These are phyloP conservation scores for Irineochytrium annulatum DNA, from an alignment of 192 early-diverging fungal species.

Conservation along the genomic window DNA sequence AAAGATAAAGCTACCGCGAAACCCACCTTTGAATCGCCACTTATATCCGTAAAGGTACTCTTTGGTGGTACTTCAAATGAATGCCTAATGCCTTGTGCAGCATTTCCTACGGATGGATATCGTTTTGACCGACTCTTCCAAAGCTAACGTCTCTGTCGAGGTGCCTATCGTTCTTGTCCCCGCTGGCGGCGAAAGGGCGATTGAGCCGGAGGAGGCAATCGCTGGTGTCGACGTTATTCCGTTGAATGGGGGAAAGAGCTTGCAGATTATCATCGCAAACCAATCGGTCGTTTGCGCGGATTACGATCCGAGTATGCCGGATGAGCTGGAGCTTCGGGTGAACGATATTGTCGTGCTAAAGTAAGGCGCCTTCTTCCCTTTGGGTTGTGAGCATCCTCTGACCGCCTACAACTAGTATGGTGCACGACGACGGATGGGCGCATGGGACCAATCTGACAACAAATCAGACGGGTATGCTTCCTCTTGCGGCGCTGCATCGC, in stretches of 20 bases:
- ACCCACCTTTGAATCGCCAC: not conserved
- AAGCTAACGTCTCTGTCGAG: not conserved
- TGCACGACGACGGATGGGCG: conserved; percentile 16
- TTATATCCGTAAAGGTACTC: not conserved
- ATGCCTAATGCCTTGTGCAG: not conserved
- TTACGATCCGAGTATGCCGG: conserved; percentile 18
- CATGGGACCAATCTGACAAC: conserved; percentile 12
- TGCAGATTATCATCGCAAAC: not conserved
- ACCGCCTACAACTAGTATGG: not conserved
- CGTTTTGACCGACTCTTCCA: not conserved
- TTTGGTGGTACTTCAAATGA: no score
- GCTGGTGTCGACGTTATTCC: not conserved
- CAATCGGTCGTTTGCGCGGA: not conserved
- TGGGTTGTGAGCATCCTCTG: not conserved
- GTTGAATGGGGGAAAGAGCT: conserved; percentile 1
- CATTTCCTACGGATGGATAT: not conserved
- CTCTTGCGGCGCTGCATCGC: not conserved
- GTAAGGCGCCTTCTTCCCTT: conserved; percentile 6
- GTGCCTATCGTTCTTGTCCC: not conserved
- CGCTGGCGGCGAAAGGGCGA: not conserved
- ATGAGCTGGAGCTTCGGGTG: conserved; percentile 19
- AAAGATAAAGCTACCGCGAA: not conserved
- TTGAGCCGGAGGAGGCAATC: no score
- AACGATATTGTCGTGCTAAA: conserved; percentile 13
- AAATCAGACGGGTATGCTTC: conserved; percentile 8